Percentiles rank a stretch among this genome's conserved stretches.
phyloP scores from a whole-genome alignment of 345 rosid genomes.

The Arabis hirsuta region DNA sequence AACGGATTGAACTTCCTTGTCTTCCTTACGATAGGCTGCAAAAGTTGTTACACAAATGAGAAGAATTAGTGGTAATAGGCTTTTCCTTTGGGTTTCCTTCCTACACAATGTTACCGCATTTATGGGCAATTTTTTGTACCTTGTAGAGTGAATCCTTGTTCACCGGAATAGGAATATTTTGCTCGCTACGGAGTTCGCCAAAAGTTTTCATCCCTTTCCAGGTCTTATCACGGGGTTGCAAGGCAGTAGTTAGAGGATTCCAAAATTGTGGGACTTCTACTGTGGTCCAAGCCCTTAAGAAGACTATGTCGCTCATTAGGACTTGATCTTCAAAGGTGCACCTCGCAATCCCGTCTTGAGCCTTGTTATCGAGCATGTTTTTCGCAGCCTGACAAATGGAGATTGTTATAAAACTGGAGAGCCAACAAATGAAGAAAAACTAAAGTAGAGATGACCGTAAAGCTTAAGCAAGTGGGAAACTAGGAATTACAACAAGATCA shows the following conservation, averaged over 20 bases:
- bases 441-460: background rate
- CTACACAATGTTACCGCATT: background rate
- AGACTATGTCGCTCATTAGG: conserved; percentile 86
- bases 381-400: conserved; percentile 65
- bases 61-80: conserved; percentile 9
- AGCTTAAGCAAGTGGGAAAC: background rate
- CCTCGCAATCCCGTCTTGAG: conserved; percentile 86
- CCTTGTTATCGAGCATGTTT: conserved; percentile 72
- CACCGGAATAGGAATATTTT: conserved; percentile 67
- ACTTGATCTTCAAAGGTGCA: conserved; percentile 98
- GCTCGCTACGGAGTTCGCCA: conserved; percentile 77
- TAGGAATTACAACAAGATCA: conserved; percentile 12
- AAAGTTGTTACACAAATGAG: conserved; percentile 6
- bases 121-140: conserved; percentile 46
- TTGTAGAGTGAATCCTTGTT: conserved; percentile 89
- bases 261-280: conserved; percentile 78
- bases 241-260: conserved; percentile 84
- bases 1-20: conserved; percentile 71
- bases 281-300: conserved; percentile 79
- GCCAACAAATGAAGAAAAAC: conserved; percentile 14
- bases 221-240: conserved; percentile 76
- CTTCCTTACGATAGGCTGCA: conserved; percentile 81
- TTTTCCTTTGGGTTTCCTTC: background rate
- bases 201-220: conserved; percentile 97
- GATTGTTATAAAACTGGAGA: conserved; percentile 3